These are phyloP conservation scores for Tardiomyces digboiensis DNA, from an alignment of 1,139 yeast species.

Conservation along the genomic window DNA sequence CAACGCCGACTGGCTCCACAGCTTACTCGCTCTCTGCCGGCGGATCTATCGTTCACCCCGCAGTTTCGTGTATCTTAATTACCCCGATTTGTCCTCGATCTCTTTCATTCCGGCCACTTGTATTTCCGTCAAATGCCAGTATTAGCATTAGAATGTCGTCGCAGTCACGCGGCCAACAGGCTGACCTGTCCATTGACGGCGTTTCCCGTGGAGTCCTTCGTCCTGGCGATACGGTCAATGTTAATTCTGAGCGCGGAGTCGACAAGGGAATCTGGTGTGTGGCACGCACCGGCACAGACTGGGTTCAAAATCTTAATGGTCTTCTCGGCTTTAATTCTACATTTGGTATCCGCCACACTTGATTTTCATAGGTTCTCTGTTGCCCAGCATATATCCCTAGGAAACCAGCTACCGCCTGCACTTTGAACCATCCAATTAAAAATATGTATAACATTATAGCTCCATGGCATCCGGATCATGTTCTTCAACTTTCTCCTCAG, in stretches of 20 bases:
- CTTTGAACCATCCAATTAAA: not conserved
- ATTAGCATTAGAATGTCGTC: conserved; percentile 49
- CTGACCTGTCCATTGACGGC: conserved; percentile 65
- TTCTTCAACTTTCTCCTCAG: no score
- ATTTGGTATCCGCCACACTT: conserved; percentile 35
- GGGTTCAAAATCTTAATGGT: conserved; percentile 86
- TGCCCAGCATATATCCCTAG: not conserved
- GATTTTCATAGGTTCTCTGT: not conserved
- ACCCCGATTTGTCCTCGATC: conserved; percentile 96
- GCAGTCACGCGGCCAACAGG: conserved; percentile 25
- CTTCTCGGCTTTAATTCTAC: conserved; percentile 81
- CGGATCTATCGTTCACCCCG: conserved; percentile 87
- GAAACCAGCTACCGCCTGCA: not conserved
- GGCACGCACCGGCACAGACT: conserved; percentile 71
- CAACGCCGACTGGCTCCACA: conserved; percentile 94
- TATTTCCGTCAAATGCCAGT: conserved; percentile 65
- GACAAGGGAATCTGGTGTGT: conserved; percentile 82
- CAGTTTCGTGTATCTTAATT: conserved; percentile 69
- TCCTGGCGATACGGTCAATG: conserved; percentile 74
- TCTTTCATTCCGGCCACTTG: conserved; percentile 74
- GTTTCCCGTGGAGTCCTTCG: conserved; percentile 56
- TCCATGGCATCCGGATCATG: conserved; percentile 16
- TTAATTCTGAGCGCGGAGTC: conserved; percentile 28
- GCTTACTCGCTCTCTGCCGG: conserved; percentile 89
- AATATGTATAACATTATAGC: conserved; percentile 5